Evolutionary conservation across 495 filamentous ascomycete genomes (phyloP).

Genomic region (Pseudevernia furfuracea): DNA sequence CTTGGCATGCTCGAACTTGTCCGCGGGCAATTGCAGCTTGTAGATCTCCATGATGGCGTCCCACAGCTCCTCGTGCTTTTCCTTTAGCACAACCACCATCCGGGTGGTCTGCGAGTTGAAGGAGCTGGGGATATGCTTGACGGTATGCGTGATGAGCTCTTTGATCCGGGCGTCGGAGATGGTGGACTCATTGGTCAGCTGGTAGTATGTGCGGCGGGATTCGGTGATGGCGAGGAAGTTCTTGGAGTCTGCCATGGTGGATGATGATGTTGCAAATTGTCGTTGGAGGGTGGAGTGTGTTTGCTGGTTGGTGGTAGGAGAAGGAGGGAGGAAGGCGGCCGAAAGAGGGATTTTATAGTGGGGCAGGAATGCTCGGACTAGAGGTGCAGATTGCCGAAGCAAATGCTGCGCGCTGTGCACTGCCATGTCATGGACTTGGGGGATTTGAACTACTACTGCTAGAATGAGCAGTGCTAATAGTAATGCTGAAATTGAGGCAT

Average conservation of each 20-base stretch:
- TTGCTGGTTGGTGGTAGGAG: neutral
- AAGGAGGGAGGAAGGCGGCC: conserved; percentile 4
- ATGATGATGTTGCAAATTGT: conserved; percentile 11
- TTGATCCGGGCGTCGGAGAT: conserved; percentile 44
- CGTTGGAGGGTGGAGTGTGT: neutral
- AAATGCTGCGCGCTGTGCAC: neutral
- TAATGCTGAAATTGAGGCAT: neutral
- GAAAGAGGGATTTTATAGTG: conserved; percentile 1
- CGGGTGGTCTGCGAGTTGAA: conserved; percentile 52
- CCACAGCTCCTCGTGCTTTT: conserved; percentile 47
- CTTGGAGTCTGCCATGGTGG: conserved; percentile 29
- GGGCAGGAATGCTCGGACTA: conserved; percentile 1
- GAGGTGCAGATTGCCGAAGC: neutral
- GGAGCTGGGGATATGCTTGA: conserved; percentile 43
- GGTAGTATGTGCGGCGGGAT: conserved; percentile 44
- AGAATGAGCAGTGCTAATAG: neutral
- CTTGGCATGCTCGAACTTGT: conserved; percentile 41
- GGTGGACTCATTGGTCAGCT: conserved; percentile 39
- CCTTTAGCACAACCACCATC: conserved; percentile 39
- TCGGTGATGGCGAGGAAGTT: conserved; percentile 37
- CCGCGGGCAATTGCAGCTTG: conserved; percentile 34
- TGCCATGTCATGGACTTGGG: neutral
- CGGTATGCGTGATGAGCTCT: conserved; percentile 41
- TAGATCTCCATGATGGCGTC: conserved; percentile 39
- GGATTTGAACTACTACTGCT: neutral